Conservation (phyloP, 2,329 filamentous ascomycete species). For the Fusarium penzigii region DNA sequence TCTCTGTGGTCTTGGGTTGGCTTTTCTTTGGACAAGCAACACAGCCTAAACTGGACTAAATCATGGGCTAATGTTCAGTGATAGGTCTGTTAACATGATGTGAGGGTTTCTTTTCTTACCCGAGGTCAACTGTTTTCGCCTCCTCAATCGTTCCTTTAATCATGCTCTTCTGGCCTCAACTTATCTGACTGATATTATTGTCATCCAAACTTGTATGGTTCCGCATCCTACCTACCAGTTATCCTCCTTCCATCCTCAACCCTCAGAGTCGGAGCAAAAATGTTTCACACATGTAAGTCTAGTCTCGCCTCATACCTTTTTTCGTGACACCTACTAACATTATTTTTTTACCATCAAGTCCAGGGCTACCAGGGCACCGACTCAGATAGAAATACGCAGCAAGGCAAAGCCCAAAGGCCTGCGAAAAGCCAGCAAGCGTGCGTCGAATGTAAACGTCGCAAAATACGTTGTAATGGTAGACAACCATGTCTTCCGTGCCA, state of each 20-base stretch:
- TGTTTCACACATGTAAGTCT: neutral
- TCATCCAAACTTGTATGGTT: neutral
- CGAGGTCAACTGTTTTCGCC: neutral
- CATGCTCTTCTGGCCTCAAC: neutral
- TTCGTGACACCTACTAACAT: neutral
- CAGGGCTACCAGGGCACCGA: neutral
- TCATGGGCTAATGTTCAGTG: too few species aligned
- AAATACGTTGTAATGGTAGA: slow-evolving; percentile 6
- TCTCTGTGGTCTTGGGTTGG: too few species aligned
- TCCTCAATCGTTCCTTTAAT: neutral
- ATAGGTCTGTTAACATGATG: too few species aligned
- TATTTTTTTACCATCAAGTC: neutral
- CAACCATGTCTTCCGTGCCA: slow-evolving; percentile 3
- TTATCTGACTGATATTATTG: neutral
- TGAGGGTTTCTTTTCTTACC: neutral
- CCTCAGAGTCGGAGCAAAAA: neutral
- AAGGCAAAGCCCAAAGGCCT: neutral
- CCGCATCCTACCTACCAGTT: neutral
- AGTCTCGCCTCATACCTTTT: neutral
- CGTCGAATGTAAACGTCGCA: slow-evolving; percentile 5
- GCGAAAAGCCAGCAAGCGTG: slow-evolving; percentile 2
- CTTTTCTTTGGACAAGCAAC: too few species aligned
- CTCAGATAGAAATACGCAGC: neutral
- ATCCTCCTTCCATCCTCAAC: neutral
- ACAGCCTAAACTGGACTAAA: too few species aligned